These are phyloP conservation scores for Lumnitzera littorea DNA, from an alignment of 345 rosid genomes.

Conservation along the genomic window DNA sequence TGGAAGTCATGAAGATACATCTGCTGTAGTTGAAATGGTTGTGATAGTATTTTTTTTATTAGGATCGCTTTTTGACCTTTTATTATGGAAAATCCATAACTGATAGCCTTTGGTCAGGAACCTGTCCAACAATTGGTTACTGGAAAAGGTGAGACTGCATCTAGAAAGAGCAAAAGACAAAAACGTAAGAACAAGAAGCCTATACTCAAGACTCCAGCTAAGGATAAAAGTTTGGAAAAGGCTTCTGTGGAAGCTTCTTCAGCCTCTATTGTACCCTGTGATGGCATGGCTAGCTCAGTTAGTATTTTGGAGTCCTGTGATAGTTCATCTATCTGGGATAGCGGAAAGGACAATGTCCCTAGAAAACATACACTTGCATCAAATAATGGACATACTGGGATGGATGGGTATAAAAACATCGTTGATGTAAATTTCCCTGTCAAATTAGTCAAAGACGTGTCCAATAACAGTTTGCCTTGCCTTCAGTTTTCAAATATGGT, in stretches of 20 bases:
- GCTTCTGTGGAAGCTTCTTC: conserved; percentile 25
- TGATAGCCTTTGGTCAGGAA: conserved; percentile 57
- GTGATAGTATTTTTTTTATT: conserved; percentile 21
- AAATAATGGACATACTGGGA: conserved; percentile 27
- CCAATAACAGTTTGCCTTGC: conserved; percentile 15
- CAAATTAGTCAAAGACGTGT: conserved; percentile 19
- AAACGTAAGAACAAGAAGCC: conserved; percentile 47
- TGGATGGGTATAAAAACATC: conserved; percentile 20
- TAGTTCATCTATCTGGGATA: conserved; percentile 17
- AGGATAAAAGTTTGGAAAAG: conserved; percentile 24
- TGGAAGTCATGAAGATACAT: conserved; percentile 26
- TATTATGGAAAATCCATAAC: conserved; percentile 29
- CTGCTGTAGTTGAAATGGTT: conserved; percentile 32
- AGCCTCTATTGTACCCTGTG: conserved; percentile 14
- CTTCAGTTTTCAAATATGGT: conserved; percentile 12
- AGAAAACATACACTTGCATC: conserved; percentile 8
- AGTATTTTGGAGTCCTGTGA: conserved; percentile 14
- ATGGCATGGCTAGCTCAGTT: conserved; percentile 21
- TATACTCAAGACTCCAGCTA: conserved; percentile 23
- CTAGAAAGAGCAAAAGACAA: conserved; percentile 57
- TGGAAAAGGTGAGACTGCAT: conserved; percentile 40
- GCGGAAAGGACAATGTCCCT: conserved; percentile 15
- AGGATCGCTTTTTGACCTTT: conserved; percentile 13
- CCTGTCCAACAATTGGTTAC: conserved; percentile 36
- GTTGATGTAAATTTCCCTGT: conserved; percentile 22